These are phyloP conservation scores for Furcasterigmium furcatum DNA, from an alignment of 2,329 filamentous ascomycete species.

Conservation along the genomic window DNA sequence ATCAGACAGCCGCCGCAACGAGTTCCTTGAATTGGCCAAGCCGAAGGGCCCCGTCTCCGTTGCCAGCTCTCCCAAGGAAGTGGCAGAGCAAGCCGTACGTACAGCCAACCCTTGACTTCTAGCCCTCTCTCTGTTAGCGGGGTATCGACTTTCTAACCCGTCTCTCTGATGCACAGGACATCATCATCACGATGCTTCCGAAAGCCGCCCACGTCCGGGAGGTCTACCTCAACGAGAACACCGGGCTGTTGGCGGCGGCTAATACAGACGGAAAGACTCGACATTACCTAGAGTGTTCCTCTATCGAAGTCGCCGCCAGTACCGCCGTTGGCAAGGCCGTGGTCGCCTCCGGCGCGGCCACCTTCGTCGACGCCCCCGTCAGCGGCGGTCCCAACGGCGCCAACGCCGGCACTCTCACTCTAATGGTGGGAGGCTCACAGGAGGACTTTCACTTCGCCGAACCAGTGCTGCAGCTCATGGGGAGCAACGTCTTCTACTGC, in stretches of 20 bases:
- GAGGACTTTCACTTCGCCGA: background rate
- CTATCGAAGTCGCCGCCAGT: slow-evolving; percentile 1
- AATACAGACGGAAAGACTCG: too few relatives aligned
- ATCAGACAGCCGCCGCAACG: background rate
- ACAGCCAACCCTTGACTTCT: too few relatives aligned
- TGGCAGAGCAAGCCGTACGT: background rate
- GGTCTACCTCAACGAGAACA: background rate
- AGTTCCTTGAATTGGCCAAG: too few relatives aligned
- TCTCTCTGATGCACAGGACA: background rate
- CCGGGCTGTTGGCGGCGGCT: background rate
- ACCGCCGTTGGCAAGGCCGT: background rate
- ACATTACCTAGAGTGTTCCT: background rate
- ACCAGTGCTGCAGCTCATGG: background rate
- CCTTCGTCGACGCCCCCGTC: slow-evolving; percentile 12
- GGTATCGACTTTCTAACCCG: too few relatives aligned
- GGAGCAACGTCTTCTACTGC: slow-evolving; percentile 10
- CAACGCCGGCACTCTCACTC: slow-evolving; percentile 9
- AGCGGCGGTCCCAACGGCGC: slow-evolving; percentile 10
- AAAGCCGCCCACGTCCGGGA: background rate
- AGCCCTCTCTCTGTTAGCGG: background rate
- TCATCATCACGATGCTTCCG: background rate
- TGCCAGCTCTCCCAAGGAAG: background rate
- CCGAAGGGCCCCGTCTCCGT: too few relatives aligned
- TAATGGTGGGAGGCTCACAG: slow-evolving; percentile 10
- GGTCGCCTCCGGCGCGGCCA: background rate